Base-by-base conservation (phyloP, 2,329 filamentous ascomycete species). In the Venturia pyrina region DNA sequence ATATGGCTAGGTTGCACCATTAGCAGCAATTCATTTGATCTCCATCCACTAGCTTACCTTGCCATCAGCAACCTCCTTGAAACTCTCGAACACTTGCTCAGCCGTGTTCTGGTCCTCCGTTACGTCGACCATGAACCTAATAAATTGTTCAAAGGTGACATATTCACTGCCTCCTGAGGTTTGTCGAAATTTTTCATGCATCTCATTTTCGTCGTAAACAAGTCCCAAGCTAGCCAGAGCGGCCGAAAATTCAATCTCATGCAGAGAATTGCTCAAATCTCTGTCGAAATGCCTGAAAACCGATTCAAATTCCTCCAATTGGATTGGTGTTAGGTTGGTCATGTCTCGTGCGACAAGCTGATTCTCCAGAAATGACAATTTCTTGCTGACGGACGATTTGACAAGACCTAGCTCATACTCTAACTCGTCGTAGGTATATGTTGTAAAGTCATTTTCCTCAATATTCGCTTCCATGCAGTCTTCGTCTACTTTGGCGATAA, bases 361-460 rank as follows among this genome's bases (percentile, higher is more conserved):
- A 78, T 99, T 99, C 74, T 99, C 93, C 65, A 99, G 81, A 80
- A 99, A 99, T 56, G 90, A 89, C 66, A 98, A 85, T 78, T 99
- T 99, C 82, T 98, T 99, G 69, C 92, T 89, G 37, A 98, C 93
- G 13, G 90, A 95, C 40, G 90, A 89, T 75, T 92, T 93, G 66
- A 98, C 95, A 40, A 99, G 83, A 19, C 91, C 88, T 67, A 98
- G 83, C 78, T 99, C 95, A 78, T 99, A 99, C 67, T 87, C 87
- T 53, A 99, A 83, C 78, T 99, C 95, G 74, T 99, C 95, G 75
- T 98, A 95, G 11, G 93, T 96, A 78, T 98, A 98, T 10, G 93
- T 98, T n/a, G 95, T 99, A 76, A 95, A 98, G 79, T 99, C 95
- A 77, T 99, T 99, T 73, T 99, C 95, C 77, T 99, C 95, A 69